phyloP scores from a whole-genome alignment of 164 flowering plant species.

The Litsea cubeba region DNA sequence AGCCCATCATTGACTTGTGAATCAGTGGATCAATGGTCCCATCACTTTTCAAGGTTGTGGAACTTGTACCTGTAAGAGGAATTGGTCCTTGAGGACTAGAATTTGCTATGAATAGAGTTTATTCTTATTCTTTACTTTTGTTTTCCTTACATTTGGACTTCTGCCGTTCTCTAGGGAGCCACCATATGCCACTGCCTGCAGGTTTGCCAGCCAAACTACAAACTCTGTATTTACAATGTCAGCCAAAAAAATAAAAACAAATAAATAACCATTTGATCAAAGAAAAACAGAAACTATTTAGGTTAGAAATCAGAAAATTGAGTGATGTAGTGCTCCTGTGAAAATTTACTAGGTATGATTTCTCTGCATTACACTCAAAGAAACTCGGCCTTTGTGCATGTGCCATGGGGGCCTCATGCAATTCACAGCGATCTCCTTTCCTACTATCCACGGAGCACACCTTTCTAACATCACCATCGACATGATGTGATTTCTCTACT shows the following conservation, averaged over 20 bases:
- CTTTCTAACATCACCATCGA: neutral
- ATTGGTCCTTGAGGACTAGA: neutral
- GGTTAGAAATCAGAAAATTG: too few relatives aligned
- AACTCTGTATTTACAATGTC: neutral
- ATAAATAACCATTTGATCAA: neutral
- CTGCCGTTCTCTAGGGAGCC: constrained; percentile 12
- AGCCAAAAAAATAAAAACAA: neutral
- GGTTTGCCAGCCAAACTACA: neutral
- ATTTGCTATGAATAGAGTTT: neutral
- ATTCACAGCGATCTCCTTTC: neutral
- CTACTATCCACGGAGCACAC: neutral
- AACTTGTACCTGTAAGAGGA: neutral
- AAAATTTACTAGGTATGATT: neutral
- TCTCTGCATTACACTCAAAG: too few relatives aligned
- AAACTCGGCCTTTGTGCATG: neutral
- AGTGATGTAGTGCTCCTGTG: neutral
- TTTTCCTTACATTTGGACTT: neutral
- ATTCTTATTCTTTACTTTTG: too few relatives aligned
- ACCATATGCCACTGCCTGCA: constrained; percentile 11
- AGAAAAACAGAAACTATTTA: too few relatives aligned
- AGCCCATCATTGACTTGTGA: neutral
- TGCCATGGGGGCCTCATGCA: neutral
- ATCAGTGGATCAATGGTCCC: neutral
- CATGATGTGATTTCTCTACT: neutral
- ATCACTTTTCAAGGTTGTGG: neutral